A percentile compares a stretch with the other conserved stretches of the same genome.
phyloP scores from a whole-genome alignment of 768 basidiomycete species.

The Mycena pura region DNA sequence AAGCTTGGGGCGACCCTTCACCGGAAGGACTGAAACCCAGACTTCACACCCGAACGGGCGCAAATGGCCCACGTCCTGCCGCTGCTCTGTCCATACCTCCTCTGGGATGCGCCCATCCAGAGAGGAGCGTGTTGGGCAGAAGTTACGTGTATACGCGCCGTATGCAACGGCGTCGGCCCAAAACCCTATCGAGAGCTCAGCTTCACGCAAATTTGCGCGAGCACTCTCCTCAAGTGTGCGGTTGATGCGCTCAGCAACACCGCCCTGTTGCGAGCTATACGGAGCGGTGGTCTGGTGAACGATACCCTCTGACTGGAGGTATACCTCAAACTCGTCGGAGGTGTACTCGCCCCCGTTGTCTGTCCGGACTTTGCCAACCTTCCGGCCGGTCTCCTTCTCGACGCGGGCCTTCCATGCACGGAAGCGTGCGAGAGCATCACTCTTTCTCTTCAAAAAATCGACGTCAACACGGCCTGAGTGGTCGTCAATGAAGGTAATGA shows the following conservation, averaged over 20 bases:
- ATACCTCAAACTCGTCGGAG: constrained; percentile 19
- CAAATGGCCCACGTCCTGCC: no score
- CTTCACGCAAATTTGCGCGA: not conserved
- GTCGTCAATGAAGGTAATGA: not conserved
- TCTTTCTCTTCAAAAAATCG: constrained; percentile 7
- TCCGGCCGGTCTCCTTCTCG: constrained; percentile 22
- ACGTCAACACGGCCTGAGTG: not conserved
- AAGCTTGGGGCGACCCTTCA: no score
- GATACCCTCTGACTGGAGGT: constrained; percentile 29
- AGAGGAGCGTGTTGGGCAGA: not conserved
- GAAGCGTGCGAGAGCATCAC: constrained; percentile 13
- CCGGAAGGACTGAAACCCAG: no score
- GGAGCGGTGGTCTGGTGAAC: constrained; percentile 33
- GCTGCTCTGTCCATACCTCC: no score
- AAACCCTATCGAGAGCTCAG: not conserved
- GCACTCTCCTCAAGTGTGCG: constrained; percentile 25
- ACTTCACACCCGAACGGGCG: no score
- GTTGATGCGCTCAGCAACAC: constrained; percentile 40
- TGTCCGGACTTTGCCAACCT: constrained; percentile 15
- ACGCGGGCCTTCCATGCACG: constrained; percentile 13
- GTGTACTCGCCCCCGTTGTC: constrained; percentile 36
- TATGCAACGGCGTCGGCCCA: not conserved
- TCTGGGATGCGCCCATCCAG: no score
- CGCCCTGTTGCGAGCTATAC: constrained; percentile 38
- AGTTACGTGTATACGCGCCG: not conserved